Base-by-base conservation (phyloP, 352 stramenopile genomes). In the Globisporangium abappressorium region DNA sequence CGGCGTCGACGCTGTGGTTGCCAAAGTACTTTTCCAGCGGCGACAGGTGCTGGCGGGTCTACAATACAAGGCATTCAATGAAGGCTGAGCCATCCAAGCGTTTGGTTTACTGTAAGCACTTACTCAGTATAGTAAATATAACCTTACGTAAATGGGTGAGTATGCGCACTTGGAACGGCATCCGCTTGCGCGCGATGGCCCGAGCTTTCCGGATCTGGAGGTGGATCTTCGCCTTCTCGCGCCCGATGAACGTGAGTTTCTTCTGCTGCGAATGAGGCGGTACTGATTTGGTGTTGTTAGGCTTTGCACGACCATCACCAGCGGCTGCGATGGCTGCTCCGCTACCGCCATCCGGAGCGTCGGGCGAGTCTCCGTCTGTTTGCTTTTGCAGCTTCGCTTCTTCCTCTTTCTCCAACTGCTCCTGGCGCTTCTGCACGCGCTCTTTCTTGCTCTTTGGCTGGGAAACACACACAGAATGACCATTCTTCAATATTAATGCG, bases 11-110 rank as follows among this genome's bases (percentile, higher is more conserved):
- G 33, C 70, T 81, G 8, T 64, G 64, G 9, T 64, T 65, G n/a
- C 70, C 80, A 74, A 91, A 91, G 65, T 90, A 93, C 2, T 79
- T 83, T 14, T 93, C 85, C 64, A 92, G 74, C 5, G 84, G 82
- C 24, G 76, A 78, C 30, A 81, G 22, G 33, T 87, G 73, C 28
- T 79, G 82, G 0, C 79, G 79, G 6, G 69, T 72, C 77, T 85
- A 30, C 34, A 33, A 5, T 34, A 5, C 22, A 15, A 28, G 9
- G 6, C 47, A 30, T 14, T 28, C 47, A 41, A 41, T 12, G 9
- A 9, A 12, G 7, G 9, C 34, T 41, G 8, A 41, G 34, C 1
- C 8, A 41, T 41, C 30, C 34, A 12, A 9, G 34, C 8, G 34
- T 41, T 41, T 41, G 34, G 34, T 41, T 41, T 41, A 41, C 1